phyloP scores from a whole-genome alignment of 2,329 filamentous ascomycete genomes.

The Microthyrium microscopicum region DNA sequence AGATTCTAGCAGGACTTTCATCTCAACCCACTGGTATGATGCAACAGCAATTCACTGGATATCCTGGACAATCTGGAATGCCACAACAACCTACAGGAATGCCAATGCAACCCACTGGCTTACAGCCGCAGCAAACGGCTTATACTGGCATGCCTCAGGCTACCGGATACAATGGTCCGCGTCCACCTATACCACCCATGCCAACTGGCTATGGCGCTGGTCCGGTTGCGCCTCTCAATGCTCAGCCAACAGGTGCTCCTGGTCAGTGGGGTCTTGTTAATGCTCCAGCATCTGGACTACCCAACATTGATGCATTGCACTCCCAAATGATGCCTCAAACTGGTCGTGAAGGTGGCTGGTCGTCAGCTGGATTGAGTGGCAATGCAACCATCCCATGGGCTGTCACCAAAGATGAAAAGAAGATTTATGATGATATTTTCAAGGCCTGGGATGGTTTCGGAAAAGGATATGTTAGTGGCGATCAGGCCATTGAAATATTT shows the following conservation, averaged over 20 bases:
- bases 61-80: constrained; percentile 22
- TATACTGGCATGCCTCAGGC: constrained; percentile 44
- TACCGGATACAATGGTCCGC: constrained; percentile 65
- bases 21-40: constrained; percentile 29
- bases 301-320: constrained; percentile 84
- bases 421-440: constrained; percentile 87
- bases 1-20: constrained; percentile 40
- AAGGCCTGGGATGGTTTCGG: constrained; percentile 89
- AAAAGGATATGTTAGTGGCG: constrained; percentile 82
- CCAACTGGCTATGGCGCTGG: constrained; percentile 62
- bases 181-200: constrained; percentile 67
- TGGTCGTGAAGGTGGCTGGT: constrained; percentile 75
- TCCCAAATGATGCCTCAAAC: constrained; percentile 92
- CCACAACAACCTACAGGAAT: constrained; percentile 51
- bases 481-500: constrained; percentile 91
- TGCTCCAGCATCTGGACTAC: constrained; percentile 70
- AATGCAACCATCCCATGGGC: constrained; percentile 97
- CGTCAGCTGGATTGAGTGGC: constrained; percentile 71
- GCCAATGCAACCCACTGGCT: constrained; percentile 47
- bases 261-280: constrained; percentile 99
- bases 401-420: constrained; percentile 97
- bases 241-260: constrained; percentile 84
- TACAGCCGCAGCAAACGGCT: constrained; percentile 36
- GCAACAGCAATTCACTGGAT: constrained; percentile 28
- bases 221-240: constrained; percentile 50